Percentiles rank a stretch among this genome's conserved stretches.
phyloP scores from a whole-genome alignment of 177 flowering plant species.

The Vitis hybrid region DNA sequence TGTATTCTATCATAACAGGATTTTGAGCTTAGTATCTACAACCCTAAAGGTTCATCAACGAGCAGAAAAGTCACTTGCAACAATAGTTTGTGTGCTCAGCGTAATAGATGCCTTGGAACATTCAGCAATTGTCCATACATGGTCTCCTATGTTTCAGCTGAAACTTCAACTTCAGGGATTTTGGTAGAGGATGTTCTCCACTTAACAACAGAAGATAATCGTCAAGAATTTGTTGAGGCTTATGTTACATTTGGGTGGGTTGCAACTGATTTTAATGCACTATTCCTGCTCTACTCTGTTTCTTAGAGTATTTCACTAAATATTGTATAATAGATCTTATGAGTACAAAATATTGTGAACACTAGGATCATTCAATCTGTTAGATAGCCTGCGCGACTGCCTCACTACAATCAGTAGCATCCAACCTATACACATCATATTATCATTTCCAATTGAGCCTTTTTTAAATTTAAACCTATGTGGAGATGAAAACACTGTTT shows the following conservation, averaged over 20 bases:
- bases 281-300: not conserved
- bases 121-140: conserved; percentile 39
- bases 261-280: not conserved
- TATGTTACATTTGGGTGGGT: conserved; percentile 46
- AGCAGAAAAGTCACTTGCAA: conserved; percentile 38
- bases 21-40: conserved; percentile 35
- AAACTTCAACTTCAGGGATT: conserved; percentile 42
- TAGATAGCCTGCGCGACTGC: not conserved
- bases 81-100: conserved; percentile 28
- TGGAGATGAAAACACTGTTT: conserved; percentile 8
- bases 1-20: conserved; percentile 23
- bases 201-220: conserved; percentile 29
- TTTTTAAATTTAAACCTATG: not conserved
- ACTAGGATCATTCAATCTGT: not conserved
- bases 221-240: conserved; percentile 27
- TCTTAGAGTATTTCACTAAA: not conserved
- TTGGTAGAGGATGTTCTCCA: conserved; percentile 43
- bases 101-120: conserved; percentile 25
- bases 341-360: not conserved
- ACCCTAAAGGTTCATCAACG: conserved; percentile 34
- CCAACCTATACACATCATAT: not conserved
- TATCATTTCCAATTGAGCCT: not conserved
- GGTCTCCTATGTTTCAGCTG: conserved; percentile 41
- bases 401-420: too few relatives aligned
- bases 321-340: not conserved